These are phyloP conservation scores for Aspergillus nanangensis DNA, from an alignment of 495 filamentous ascomycete species.

Conservation along the genomic window DNA sequence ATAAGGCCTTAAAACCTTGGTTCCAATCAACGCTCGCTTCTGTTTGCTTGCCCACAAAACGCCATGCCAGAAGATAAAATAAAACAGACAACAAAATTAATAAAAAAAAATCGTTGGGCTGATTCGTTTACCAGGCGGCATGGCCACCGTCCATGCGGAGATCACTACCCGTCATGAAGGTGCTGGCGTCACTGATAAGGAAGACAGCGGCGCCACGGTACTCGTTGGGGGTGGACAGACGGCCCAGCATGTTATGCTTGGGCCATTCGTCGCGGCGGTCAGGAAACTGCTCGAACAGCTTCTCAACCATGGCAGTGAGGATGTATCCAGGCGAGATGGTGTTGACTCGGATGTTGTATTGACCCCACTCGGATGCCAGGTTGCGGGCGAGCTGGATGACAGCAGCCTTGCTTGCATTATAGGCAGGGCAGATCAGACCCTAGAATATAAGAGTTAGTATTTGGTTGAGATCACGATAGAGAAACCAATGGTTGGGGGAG, in stretches of 20 bases:
- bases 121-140: constrained; percentile 60
- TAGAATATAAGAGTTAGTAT: constrained; percentile 17
- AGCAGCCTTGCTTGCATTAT: constrained; percentile 87
- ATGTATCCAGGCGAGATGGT: constrained; percentile 95
- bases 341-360: constrained; percentile 86
- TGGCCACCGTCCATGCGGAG: constrained; percentile 81
- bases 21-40: constrained; percentile 5
- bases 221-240: constrained; percentile 74
- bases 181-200: constrained; percentile 78
- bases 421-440: constrained; percentile 72
- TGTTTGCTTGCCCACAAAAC: too few relatives aligned
- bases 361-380: constrained; percentile 85
- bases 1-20: not conserved
- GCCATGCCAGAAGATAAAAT: constrained; percentile 7
- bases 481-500: constrained; percentile 1
- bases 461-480: not conserved
- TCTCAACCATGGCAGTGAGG: constrained; percentile 84
- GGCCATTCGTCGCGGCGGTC: constrained; percentile 77
- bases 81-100: not conserved
- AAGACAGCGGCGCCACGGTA: constrained; percentile 81
- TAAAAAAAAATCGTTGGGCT: not conserved
- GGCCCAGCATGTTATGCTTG: constrained; percentile 82
- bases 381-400: constrained; percentile 82
- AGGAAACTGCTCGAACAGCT: constrained; percentile 69
- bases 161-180: constrained; percentile 82